Evolutionary conservation across 1,284 basidiomycete species (phyloP), one percentile per base, ranked within the genome.

Genomic region (Cryptococcus sp.): DNA sequence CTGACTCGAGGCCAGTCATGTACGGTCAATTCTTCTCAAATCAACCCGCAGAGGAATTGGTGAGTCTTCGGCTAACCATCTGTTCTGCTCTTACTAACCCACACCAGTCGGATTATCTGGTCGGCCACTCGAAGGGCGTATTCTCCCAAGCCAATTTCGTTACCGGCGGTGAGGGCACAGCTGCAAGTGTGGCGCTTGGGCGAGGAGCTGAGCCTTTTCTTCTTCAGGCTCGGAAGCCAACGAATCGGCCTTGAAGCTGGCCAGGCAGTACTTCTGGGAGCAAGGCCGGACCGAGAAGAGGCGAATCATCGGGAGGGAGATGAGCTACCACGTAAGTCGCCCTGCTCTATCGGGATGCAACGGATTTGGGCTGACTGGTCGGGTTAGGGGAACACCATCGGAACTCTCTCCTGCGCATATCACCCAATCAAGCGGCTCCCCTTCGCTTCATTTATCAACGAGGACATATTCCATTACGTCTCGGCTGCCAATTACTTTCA

Each of bases 321-420:
- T 90, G 15, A 89, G 88, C 5, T 93, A 86, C 79, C 91, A 93
- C 73, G 91, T 1, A 93, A 93, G 74, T 90, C 89, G 1, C 70
- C 92, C 39, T 83, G 83, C 3, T 25, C 3, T 25, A 25, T 25
- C 25, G 25, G 25, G 3, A 25, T 6, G 25, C 25, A 25, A 25
- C 25, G 69, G 64, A 2, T 57, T 74, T 3, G 66, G 63, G 3
- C 7, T 79, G 40, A 64, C 67, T 58, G 2, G 7, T 42, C 41
- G 19, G 41, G 41, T 7, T 19, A 42, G 41, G 41, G 25, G 8
- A 49, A 23, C 51, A 27, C 44, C 42, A 27, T 19, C 38, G 41
- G 19, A 22, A 27, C 39, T 27, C 25, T 25, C 19, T 39, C 22
- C 42, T 41, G 8, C 44, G 22, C 16, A 22, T 23, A 27, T 46